Percentiles rank a stretch among this genome's conserved stretches.
phyloP scores from a whole-genome alignment of 2,329 filamentous ascomycete genomes.

The Didymellaceae sp. region DNA sequence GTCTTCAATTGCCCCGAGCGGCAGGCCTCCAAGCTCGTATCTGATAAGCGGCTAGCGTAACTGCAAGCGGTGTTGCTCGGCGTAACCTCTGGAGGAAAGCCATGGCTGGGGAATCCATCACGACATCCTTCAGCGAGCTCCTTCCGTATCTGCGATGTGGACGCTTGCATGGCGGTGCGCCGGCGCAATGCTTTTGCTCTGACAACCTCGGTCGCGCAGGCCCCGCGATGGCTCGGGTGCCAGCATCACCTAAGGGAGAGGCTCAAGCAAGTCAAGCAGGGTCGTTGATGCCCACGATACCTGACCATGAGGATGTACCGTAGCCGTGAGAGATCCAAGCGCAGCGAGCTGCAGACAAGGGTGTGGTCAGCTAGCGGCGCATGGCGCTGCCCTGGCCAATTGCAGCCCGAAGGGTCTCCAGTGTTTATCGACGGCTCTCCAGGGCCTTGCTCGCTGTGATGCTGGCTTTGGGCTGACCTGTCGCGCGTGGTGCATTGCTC shows the following conservation, averaged over 20 bases:
- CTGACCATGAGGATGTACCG: conserved; percentile 16
- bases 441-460: conserved; percentile 13
- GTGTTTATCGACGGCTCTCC: conserved; percentile 9
- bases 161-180: not conserved
- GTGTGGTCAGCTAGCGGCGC: conserved; percentile 13
- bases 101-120: conserved; percentile 19
- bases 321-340: conserved; percentile 20
- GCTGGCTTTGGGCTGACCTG: conserved; percentile 18
- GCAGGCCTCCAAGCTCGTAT: conserved; percentile 30
- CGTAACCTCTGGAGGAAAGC: conserved; percentile 24
- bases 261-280: not conserved
- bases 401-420: conserved; percentile 15
- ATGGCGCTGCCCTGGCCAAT: conserved; percentile 23
- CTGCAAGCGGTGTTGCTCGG: conserved; percentile 29
- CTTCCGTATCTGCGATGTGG: conserved; percentile 6
- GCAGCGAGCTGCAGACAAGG: conserved; percentile 19
- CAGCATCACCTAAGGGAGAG: not conserved
- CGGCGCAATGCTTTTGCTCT: not conserved
- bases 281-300: conserved; percentile 18
- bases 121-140: conserved; percentile 9
- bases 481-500: conserved; percentile 14
- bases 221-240: not conserved
- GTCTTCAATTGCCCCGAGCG: conserved; percentile 37
- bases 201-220: not conserved
- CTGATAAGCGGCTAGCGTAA: conserved; percentile 30